Base-by-base conservation (phyloP, 495 filamentous ascomycete genomes). In the Daldinia childiae region DNA sequence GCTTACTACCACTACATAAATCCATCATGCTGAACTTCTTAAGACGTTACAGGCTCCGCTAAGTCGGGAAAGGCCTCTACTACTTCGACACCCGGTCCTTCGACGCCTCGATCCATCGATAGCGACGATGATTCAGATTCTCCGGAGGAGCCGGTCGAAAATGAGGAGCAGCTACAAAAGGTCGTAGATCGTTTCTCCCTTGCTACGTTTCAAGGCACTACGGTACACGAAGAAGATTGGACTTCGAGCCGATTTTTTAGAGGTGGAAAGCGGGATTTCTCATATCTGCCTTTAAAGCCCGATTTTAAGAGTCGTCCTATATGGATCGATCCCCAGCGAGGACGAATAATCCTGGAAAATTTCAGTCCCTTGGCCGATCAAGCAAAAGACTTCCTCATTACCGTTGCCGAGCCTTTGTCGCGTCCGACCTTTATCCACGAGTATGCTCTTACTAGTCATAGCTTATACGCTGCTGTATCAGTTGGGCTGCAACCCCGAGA, bases 331-430 rank as follows among this genome's bases (percentile, higher is more conserved):
- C 93, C 93, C 1, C 74, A 84, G 24, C 91, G 90, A 74, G 93
- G 92, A 50, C 89, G 89, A 66, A 94, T 99, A 76, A 93, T 95
- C 26, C 85, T 98, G n/a, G 95, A 99, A 84, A 96, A 93, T 69
- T 98, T 98, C 83, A 93, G 90, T 34, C 92, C 94, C 1, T 80
- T 94, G 43, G 91, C 94, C 21, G 84, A 89, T 36, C 90, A 94
- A 75, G 95, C 93, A 2, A 92, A 97, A 71, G 93, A 97, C 77
- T 98, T 99, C 79, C 84, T 99, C 62, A 96, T 95, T 58, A 97
- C 94, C 45, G 93, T 99, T 73, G 94, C 95, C 39, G 95, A 99
- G 81, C 95, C 95, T 45, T 82, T 93, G 68, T 97, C 93, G 26
- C 88, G 95, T 38, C 95, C 95, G 48, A 89, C 86, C 9, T 93